Conservation (phyloP, 2,329 filamentous ascomycete species). For the Sporothrix humicola region DNA sequence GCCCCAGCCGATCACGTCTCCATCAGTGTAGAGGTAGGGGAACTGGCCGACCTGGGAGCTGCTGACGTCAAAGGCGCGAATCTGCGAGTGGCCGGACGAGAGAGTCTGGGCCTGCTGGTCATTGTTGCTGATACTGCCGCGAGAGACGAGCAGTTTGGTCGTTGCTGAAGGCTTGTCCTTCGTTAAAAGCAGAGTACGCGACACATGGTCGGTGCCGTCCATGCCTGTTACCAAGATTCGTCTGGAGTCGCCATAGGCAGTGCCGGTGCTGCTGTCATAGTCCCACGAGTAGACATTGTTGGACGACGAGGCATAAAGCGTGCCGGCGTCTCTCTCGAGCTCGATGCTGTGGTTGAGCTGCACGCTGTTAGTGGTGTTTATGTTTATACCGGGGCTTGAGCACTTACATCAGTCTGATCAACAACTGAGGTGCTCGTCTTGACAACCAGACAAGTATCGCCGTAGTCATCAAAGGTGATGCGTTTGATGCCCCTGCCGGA, state of each 20-base stretch:
- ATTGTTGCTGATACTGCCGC: slow-evolving; percentile 68
- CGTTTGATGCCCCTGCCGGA: background rate
- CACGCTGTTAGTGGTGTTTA: background rate
- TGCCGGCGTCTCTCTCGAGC: slow-evolving; percentile 58
- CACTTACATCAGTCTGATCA: background rate
- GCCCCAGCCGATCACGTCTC: slow-evolving; percentile 64
- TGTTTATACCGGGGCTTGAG: slow-evolving; percentile 39
- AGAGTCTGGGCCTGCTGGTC: slow-evolving; percentile 60
- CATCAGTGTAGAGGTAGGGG: slow-evolving; percentile 56
- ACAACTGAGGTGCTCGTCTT: background rate
- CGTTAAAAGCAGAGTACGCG: slow-evolving; percentile 70
- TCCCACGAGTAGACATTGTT: slow-evolving; percentile 67
- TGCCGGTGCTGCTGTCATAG: slow-evolving; percentile 62
- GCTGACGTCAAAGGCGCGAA: slow-evolving; percentile 62
- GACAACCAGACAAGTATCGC: slow-evolving; percentile 1
- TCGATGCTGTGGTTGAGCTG: slow-evolving; percentile 64
- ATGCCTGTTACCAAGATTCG: slow-evolving; percentile 58
- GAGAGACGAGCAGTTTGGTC: slow-evolving; percentile 62
- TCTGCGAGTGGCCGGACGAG: slow-evolving; percentile 66
- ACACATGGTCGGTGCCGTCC: slow-evolving; percentile 60
- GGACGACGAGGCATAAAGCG: slow-evolving; percentile 62
- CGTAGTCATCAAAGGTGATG: slow-evolving; percentile 15
- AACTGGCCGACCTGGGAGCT: slow-evolving; percentile 29
- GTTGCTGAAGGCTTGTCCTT: slow-evolving; percentile 53
- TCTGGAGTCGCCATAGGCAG: slow-evolving; percentile 53